Evolutionary conservation across 305 asterid species (phyloP).

Genomic region (Rubia occidens): DNA sequence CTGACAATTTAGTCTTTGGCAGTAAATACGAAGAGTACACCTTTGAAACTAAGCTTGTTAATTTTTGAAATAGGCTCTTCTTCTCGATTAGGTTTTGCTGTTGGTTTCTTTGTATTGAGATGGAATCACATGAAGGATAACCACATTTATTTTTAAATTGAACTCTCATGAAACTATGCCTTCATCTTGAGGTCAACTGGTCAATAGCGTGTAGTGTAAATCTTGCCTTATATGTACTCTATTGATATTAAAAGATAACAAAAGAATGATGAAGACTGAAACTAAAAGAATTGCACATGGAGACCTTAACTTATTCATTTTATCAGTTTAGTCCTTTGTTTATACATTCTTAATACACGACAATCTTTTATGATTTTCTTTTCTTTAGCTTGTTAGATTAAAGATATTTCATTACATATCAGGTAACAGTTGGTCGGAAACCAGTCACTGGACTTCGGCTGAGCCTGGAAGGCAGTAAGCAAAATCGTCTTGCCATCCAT

Average conservation of each 20-base stretch:
- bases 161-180: neutral
- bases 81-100: neutral
- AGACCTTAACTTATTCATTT: neutral
- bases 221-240: neutral
- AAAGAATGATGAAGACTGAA: neutral
- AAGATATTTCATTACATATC: constrained; percentile 11
- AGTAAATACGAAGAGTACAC: neutral
- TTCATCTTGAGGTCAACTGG: constrained; percentile 4
- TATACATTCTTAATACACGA: neutral
- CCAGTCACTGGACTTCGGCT: constrained; percentile 95
- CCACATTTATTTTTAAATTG: neutral
- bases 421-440: constrained; percentile 97
- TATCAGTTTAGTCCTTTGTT: neutral
- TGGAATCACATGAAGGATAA: neutral
- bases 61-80: neutral
- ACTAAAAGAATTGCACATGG: neutral
- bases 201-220: neutral
- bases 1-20: neutral
- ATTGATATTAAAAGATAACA: neutral
- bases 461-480: constrained; percentile 79
- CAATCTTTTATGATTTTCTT: neutral
- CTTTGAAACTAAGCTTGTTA: neutral
- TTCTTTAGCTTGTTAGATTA: neutral
- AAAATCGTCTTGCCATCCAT: constrained; percentile 78
- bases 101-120: neutral